These are phyloP conservation scores for Candida verbasci DNA, from an alignment of 805 yeast species.

Conservation along the genomic window DNA sequence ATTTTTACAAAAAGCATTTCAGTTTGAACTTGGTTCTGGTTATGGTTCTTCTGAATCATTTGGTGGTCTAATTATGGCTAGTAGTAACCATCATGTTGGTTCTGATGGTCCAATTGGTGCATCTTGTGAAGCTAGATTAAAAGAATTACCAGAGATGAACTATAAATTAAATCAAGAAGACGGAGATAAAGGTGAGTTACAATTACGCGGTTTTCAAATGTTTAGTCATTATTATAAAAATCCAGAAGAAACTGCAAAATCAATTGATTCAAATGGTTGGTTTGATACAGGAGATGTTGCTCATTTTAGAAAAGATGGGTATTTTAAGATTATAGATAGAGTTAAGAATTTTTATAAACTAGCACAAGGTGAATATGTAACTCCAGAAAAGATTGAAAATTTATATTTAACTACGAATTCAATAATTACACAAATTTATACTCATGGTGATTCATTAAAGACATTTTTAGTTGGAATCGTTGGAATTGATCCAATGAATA, in stretches of 20 bases:
- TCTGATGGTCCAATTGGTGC: constrained; percentile 43
- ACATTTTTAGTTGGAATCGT: constrained; percentile 55
- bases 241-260: constrained; percentile 42
- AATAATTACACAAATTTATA: constrained; percentile 48
- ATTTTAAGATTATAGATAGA: constrained; percentile 62
- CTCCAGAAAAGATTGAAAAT: constrained; percentile 73
- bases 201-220: constrained; percentile 55
- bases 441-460: constrained; percentile 60
- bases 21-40: constrained; percentile 58
- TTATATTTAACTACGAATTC: constrained; percentile 52
- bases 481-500: constrained; percentile 52
- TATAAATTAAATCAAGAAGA: constrained; percentile 28
- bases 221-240: constrained; percentile 51
- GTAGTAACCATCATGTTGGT: constrained; percentile 38
- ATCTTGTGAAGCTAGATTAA: constrained; percentile 49
- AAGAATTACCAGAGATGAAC: constrained; percentile 65
- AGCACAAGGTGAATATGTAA: constrained; percentile 54
- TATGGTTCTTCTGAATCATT: constrained; percentile 69
- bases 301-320: constrained; percentile 31
- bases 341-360: constrained; percentile 75
- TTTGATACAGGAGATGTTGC: constrained; percentile 55
- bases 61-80: constrained; percentile 46
- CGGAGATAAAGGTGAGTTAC: constrained; percentile 48
- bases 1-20: constrained; percentile 58
- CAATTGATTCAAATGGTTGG: constrained; percentile 50